These are phyloP conservation scores for Lipomyces lipofer DNA, from an alignment of 805 yeast species.

Conservation along the genomic window DNA sequence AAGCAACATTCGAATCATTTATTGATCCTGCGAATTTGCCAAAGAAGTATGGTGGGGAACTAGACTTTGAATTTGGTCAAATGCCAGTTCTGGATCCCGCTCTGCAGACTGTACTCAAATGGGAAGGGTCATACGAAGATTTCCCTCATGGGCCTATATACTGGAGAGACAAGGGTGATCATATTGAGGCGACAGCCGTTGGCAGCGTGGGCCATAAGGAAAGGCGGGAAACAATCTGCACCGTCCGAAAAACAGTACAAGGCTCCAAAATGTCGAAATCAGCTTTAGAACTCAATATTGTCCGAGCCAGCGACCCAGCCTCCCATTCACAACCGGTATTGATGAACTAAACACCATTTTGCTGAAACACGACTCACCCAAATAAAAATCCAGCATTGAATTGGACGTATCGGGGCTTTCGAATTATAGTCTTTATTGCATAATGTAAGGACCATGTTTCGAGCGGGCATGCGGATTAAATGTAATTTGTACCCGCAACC, in stretches of 20 bases:
- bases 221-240: neutral
- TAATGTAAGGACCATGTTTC: neutral
- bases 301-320: neutral
- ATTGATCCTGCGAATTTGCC: neutral
- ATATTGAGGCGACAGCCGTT: neutral
- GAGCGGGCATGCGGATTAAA: too few species aligned
- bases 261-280: neutral
- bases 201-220: neutral
- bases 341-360: neutral
- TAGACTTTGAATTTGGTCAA: neutral
- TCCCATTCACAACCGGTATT: neutral
- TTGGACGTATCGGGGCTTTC: neutral
- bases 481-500: too few species aligned
- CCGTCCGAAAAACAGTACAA: neutral
- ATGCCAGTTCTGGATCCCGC: neutral
- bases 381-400: neutral
- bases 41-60: conserved; percentile 1
- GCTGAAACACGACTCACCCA: neutral
- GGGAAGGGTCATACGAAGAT: neutral
- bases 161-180: neutral
- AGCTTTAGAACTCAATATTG: neutral
- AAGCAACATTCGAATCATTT: neutral
- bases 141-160: neutral
- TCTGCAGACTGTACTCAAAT: neutral
- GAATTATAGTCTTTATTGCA: neutral